Base-by-base conservation (phyloP, 805 yeast genomes). In the Cyberlindnera sargentensis region DNA sequence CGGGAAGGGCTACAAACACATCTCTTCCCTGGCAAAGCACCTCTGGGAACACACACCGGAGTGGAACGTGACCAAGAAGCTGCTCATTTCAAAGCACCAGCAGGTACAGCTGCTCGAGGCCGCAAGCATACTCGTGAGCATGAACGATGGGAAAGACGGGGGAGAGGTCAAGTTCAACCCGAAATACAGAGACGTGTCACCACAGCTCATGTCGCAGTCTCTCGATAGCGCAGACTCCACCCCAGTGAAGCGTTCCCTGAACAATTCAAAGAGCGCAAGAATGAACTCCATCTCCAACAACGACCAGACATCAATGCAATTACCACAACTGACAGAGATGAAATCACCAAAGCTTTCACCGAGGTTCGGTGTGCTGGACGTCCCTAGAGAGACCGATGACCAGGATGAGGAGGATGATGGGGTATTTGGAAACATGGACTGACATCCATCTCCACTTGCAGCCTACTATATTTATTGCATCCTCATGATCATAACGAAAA, bases 21-120 rank as follows among this genome's bases (percentile, higher is more conserved):
- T 87, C 5, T 80, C 89, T 1, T 82, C 90, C n/a, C 71, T 86
- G 47, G 93, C 95, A 3, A 86, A 86, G 62, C 95, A 86, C 64
- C 65, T 87, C 34, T 87, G 95, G 95, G 96, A 87, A 58, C 96
- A 87, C 61, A 87, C 96, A 0, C 95, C 95, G 0, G 95, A 88
- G 59, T 87, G 96, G 96, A 84, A 80, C 55, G 82, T 82, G 60
- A 88, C 95, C 4, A 82, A 85, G 52, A 84, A 84, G 60, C 67
- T 87, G 42, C 68, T 83, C 32, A 85, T 88, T 32, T 81, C 60
- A 2, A 55, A 55, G 33, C 60, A 55, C 37, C 60, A 55, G 36
- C 57, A 55, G 31, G 57, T 55, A 1, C 60, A 55, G 27, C 36
- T 55, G 5, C 43, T 55, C 5, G 60, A 55, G 34, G 60, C 57